These are phyloP conservation scores for Groenewaldozyma auringiensis DNA, from an alignment of 1,139 yeast genomes.

Conservation along the genomic window DNA sequence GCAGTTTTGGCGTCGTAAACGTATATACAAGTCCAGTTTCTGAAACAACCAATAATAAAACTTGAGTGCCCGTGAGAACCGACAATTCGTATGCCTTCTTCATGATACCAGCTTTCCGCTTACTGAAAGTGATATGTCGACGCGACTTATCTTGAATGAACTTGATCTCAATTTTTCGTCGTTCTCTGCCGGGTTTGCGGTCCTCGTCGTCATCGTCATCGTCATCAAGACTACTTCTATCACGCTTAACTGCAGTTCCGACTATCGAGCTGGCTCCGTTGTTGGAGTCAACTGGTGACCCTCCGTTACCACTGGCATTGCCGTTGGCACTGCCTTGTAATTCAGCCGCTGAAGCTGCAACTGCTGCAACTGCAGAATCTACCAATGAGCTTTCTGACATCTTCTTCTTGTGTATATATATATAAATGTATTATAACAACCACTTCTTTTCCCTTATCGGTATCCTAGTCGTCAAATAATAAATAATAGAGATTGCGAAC, in stretches of 20 bases:
- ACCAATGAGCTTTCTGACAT: slow-evolving; percentile 2
- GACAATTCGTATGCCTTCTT: slow-evolving; percentile 93
- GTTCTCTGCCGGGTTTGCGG: slow-evolving; percentile 59
- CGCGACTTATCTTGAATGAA: slow-evolving; percentile 95
- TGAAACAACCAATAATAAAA: slow-evolving; percentile 81
- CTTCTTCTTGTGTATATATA: no score
- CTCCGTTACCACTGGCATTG: background rate
- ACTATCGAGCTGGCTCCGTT: background rate
- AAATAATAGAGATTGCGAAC: background rate
- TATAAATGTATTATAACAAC: background rate
- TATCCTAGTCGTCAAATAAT: background rate
- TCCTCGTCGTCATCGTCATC: slow-evolving; percentile 69
- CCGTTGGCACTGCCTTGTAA: background rate
- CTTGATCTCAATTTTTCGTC: slow-evolving; percentile 95
- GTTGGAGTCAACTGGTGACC: background rate
- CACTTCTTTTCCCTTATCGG: background rate
- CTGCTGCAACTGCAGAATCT: slow-evolving; percentile 1
- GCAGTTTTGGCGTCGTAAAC: slow-evolving; percentile 96
- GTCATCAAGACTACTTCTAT: slow-evolving; percentile 24
- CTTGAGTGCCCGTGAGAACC: slow-evolving; percentile 95
- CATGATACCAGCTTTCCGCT: slow-evolving; percentile 98
- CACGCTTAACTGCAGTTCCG: background rate
- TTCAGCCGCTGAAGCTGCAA: background rate
- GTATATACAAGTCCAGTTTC: slow-evolving; percentile 98
- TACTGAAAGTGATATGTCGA: slow-evolving; percentile 94